Base-by-base conservation (phyloP, 805 yeast species). In the Yarrowia sp. region DNA sequence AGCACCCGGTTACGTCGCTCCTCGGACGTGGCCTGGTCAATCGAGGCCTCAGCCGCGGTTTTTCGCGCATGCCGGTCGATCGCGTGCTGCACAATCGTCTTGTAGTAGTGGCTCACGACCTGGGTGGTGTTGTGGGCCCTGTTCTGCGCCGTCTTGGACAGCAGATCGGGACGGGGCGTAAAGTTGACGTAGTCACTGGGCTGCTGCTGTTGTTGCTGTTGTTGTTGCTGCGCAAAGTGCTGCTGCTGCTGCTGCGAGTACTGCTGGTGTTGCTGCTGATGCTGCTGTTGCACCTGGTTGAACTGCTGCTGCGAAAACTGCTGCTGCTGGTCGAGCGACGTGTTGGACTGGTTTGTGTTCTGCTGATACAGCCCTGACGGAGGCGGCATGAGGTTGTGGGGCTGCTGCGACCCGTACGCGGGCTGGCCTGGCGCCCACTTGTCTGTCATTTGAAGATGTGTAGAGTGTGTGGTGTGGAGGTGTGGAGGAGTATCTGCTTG, bases 1-100 rank as follows among this genome's bases (percentile, higher is more conserved):
- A 92, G 83, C 77, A 91, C 95, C 73, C 98, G 83, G 74, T 88
- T 88, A 71, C 89, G 89, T 65, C 97, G 86, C 77, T 93, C 98
- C 71, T 90, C 96, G 3, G 68, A 65, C 10, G 61, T 45, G 15
- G 38, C 35, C 42, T 82, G 82, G 55, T 85, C 82, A 46, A 92
- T 79, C 69, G 86, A 85, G 72, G 88, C 89, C 80, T 91, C 99
- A 72, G 92, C 83, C 73, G 89, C 92, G 48, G 92, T 85, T 49
- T 98, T 84, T 79, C 98, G 87, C 78, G 93, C 97, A 77, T 94
- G 95, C 72, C 99, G 83, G 78, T 95, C 99, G 71, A 95, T 92
- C 0, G 99, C 98, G 77, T 92, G 96, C 68, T 86, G 85, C 38
- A 93, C 96, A 16, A 93, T 87, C 77, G 90, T 86, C 72, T 91